These are phyloP conservation scores for Poa pratensis DNA, from an alignment of 176 grass and related monocot genomes.

Conservation along the genomic window DNA sequence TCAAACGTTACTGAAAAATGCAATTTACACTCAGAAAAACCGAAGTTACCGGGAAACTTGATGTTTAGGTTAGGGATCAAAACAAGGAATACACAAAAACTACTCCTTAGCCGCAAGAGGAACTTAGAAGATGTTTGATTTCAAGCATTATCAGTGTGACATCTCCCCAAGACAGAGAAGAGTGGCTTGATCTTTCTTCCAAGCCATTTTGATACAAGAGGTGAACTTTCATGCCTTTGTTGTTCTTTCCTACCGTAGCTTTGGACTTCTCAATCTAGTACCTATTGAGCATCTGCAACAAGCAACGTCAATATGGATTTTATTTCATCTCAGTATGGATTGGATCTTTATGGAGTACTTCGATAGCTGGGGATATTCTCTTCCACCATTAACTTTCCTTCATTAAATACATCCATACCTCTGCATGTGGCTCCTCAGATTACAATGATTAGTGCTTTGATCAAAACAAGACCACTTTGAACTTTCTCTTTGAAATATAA, in stretches of 20 bases:
- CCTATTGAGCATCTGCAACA: conserved; percentile 3
- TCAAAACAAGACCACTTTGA: conserved; percentile 15
- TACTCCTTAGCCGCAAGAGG: conserved; percentile 51
- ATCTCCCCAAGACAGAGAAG: conserved; percentile 18
- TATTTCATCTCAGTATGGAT: background rate
- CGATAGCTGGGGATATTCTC: conserved; percentile 19
- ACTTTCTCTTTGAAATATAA: conserved; percentile 17
- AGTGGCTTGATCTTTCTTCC: conserved; percentile 11
- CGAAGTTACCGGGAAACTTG: conserved; percentile 58
- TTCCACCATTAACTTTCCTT: conserved; percentile 8
- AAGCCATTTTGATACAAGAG: conserved; percentile 4
- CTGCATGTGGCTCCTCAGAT: conserved; percentile 14
- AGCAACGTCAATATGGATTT: background rate
- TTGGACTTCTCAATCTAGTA: conserved; percentile 16
- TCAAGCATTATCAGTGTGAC: conserved; percentile 15
- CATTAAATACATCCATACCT: background rate
- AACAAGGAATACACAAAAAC: conserved; percentile 72
- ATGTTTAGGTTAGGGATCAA: conserved; percentile 78
- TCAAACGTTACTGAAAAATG: conserved; percentile 26
- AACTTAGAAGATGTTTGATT: conserved; percentile 26
- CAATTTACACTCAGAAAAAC: conserved; percentile 42
- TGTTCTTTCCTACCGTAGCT: background rate
- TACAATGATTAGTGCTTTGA: conserved; percentile 34
- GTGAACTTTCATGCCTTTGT: conserved; percentile 29
- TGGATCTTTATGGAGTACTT: background rate